Conservation (phyloP, 768 basidiomycete species). For the Phylloporus scabripes region DNA sequence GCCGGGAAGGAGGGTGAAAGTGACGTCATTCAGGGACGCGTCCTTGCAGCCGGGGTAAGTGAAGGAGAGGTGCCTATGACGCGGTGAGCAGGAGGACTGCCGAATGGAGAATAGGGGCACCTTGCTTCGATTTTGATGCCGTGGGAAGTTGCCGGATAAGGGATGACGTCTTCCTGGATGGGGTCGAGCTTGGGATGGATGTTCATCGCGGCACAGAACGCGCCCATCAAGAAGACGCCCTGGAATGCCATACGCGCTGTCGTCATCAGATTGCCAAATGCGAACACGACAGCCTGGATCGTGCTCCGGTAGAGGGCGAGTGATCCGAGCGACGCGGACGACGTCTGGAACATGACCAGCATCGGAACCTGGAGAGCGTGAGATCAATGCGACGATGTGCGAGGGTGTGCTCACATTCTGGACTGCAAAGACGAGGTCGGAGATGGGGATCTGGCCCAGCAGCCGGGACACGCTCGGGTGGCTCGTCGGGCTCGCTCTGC, state of each 20-base stretch:
- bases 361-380: slow-evolving; percentile 55
- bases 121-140: slow-evolving; percentile 71
- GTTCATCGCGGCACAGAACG: slow-evolving; percentile 73
- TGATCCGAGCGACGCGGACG: slow-evolving; percentile 74
- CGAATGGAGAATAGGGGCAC: slow-evolving; percentile 35
- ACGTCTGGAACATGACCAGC: slow-evolving; percentile 64
- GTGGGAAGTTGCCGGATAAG: slow-evolving; percentile 41
- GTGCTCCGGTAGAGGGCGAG: slow-evolving; percentile 76
- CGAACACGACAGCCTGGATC: slow-evolving; percentile 64
- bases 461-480: slow-evolving; percentile 41
- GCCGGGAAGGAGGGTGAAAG: slow-evolving; percentile 64
- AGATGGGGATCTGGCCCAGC: slow-evolving; percentile 53
- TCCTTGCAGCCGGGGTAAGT: slow-evolving; percentile 73
- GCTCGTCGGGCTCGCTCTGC: slow-evolving; percentile 42
- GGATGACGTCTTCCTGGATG: slow-evolving; percentile 42
- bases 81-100: slow-evolving; percentile 6
- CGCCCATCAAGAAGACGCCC: slow-evolving; percentile 80
- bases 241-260: slow-evolving; percentile 76
- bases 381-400: no score
- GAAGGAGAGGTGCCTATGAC: slow-evolving; percentile 55
- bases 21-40: slow-evolving; percentile 65
- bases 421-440: slow-evolving; percentile 56
- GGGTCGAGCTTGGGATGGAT: slow-evolving; percentile 67
- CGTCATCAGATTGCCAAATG: slow-evolving; percentile 55
- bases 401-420: slow-evolving; percentile 54